Conservation (phyloP, 129 eudicot species). For the Chrysanthemum seticuspe region DNA sequence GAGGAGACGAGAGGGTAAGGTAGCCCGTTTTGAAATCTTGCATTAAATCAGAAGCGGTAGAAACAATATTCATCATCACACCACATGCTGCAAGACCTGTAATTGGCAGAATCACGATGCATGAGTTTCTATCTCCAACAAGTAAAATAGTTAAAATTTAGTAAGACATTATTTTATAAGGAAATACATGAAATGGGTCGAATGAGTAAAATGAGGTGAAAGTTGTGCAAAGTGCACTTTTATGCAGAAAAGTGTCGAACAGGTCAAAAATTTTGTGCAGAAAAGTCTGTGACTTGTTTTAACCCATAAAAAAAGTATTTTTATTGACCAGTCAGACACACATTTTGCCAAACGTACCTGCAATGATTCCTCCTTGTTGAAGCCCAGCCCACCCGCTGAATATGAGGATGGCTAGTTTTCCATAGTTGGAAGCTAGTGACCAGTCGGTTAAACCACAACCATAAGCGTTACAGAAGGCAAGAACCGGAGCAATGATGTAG, state of each 20-base stretch:
- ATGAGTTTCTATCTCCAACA: neutral
- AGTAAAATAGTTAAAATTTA: neutral
- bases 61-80: constrained; percentile 67
- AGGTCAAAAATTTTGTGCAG: no score
- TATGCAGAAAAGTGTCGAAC: neutral
- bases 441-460: constrained; percentile 77
- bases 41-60: constrained; percentile 66
- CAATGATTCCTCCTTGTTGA: constrained; percentile 56
- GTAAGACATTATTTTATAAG: no score
- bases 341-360: constrained; percentile 30
- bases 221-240: no score
- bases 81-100: constrained; percentile 79
- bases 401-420: constrained; percentile 55
- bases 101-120: neutral
- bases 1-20: constrained; percentile 65
- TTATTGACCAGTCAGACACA: no score
- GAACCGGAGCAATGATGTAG: constrained; percentile 51
- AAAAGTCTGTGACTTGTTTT: neutral
- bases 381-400: constrained; percentile 60
- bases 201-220: neutral
- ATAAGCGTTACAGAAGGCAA: constrained; percentile 75
- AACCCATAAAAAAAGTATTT: neutral
- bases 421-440: constrained; percentile 72
- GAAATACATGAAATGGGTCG: neutral
- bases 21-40: constrained; percentile 69